Conservation (phyloP, 129 eudicot species). For the Flaveria brownii region DNA sequence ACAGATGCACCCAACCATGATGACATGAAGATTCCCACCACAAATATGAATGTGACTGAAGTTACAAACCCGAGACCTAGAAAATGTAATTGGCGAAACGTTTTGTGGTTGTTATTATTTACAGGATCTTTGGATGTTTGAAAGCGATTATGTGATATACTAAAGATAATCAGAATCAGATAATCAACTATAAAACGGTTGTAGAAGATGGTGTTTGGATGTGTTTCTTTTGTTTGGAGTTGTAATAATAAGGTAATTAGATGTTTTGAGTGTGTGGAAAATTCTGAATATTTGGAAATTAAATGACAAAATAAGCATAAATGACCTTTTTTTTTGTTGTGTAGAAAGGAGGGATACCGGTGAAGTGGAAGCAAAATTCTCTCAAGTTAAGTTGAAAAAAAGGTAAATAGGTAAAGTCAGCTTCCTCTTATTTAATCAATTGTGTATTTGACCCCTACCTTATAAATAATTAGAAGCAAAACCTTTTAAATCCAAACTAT, state of each 20-base stretch:
- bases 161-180: not conserved
- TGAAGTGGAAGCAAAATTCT: not conserved
- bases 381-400: no score
- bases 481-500: no score
- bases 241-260: no score
- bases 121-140: not conserved
- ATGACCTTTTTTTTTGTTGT: not conserved
- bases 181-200: not conserved
- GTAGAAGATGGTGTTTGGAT: no score
- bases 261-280: not conserved
- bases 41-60: constrained; percentile 72
- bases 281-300: not conserved
- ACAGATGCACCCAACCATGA: constrained; percentile 94
- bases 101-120: not conserved
- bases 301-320: not conserved
- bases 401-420: no score
- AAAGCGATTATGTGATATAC: no score
- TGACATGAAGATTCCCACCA: constrained; percentile 84
- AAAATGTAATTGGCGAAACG: constrained; percentile 9
- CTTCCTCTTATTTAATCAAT: no score
- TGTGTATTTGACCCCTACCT: no score
- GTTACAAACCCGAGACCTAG: constrained; percentile 77
- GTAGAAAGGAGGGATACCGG: not conserved
- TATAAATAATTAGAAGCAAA: no score
- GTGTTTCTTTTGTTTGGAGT: no score